These are phyloP conservation scores for Periconia sp. DNA, from an alignment of 2,329 filamentous ascomycete genomes.

Conservation along the genomic window DNA sequence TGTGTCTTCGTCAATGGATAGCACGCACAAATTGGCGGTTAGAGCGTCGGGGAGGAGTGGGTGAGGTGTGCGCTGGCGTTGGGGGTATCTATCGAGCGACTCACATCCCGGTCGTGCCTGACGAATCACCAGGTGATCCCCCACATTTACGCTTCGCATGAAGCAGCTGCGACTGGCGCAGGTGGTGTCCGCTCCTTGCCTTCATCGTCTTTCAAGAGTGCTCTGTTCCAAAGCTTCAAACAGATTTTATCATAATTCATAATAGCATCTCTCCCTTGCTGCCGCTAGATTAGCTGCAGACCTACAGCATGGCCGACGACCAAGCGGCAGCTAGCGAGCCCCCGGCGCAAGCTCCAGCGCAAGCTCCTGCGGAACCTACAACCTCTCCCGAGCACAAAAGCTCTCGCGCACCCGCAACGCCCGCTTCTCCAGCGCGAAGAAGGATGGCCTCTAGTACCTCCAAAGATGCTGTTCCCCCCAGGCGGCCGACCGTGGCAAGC, in stretches of 20 bases:
- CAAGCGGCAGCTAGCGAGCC: not conserved
- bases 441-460: conserved; percentile 40
- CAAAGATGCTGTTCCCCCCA: conserved; percentile 37
- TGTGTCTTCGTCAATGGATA: not conserved
- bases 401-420: conserved; percentile 17
- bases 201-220: not conserved
- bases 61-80: not conserved
- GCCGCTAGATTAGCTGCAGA: not conserved
- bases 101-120: not conserved
- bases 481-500: conserved; percentile 28
- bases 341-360: not conserved
- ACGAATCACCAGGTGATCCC: conserved; percentile 1
- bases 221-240: not conserved
- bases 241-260: conserved; percentile 1
- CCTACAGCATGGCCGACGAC: conserved; percentile 2
- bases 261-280: not conserved
- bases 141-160: not conserved
- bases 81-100: not conserved
- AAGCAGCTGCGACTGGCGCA: not conserved
- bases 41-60: not conserved
- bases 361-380: conserved; percentile 24
- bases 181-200: not conserved
- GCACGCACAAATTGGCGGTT: not conserved
- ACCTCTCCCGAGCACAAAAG: not conserved
- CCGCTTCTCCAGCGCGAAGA: conserved; percentile 33